A percentile compares a stretch with the other conserved stretches of the same genome.
These are phyloP conservation scores for Gymnopus androsaceus DNA, from an alignment of 1,284 basidiomycete species.

Conservation along the genomic window DNA sequence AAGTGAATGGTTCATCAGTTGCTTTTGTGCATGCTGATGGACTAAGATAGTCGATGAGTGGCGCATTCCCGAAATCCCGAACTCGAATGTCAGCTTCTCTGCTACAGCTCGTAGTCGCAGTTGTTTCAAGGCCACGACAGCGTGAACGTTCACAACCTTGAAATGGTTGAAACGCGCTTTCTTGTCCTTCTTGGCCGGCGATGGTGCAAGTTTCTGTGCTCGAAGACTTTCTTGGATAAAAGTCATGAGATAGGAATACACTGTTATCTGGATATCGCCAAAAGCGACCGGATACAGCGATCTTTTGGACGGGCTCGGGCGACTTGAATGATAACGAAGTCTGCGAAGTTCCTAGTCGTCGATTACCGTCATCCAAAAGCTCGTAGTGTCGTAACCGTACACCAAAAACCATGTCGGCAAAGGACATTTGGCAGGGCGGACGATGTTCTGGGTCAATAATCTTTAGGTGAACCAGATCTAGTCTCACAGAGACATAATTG, in stretches of 20 bases:
- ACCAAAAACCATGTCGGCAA: constrained; percentile 30
- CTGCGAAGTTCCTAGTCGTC: constrained; percentile 38
- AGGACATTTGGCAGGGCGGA: constrained; percentile 28
- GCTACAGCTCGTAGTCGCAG: constrained; percentile 56
- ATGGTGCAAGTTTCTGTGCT: constrained; percentile 36
- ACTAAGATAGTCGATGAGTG: constrained; percentile 39
- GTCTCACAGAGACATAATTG: constrained; percentile 25
- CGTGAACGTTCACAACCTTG: constrained; percentile 21
- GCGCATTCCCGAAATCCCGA: constrained; percentile 44
- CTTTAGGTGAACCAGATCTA: constrained; percentile 28
- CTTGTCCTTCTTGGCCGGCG: constrained; percentile 3
- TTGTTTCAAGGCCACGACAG: constrained; percentile 38
- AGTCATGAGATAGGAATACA: constrained; percentile 63
- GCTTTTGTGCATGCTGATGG: constrained; percentile 28
- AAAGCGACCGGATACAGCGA: constrained; percentile 41
- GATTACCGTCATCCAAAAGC: constrained; percentile 33
- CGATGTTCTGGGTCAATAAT: constrained; percentile 33
- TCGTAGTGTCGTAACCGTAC: constrained; percentile 32
- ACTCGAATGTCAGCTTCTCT: constrained; percentile 45
- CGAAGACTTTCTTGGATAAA: constrained; percentile 63
- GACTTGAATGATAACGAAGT: constrained; percentile 41
- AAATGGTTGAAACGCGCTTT: background rate
- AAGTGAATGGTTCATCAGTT: constrained; percentile 50
- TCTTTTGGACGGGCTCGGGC: constrained; percentile 36
- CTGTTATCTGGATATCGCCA: constrained; percentile 46